phyloP scores from a whole-genome alignment of 257 asterid species.

The Fraxinus anomala region DNA sequence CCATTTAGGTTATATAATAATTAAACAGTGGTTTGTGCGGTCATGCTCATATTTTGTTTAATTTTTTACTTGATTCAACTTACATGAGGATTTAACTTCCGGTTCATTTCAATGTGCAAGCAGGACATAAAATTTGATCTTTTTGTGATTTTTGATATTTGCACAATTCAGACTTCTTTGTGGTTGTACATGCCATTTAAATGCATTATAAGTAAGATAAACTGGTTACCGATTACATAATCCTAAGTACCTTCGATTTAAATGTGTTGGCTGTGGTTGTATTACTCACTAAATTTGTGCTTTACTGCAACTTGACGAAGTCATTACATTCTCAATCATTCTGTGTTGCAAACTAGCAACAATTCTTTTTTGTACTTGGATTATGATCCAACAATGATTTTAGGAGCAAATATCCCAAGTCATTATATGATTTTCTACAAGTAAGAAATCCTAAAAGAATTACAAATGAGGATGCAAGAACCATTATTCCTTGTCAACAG shows the following conservation, averaged over 20 bases:
- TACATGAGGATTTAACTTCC: neutral
- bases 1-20: too few species aligned
- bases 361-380: neutral
- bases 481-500: neutral
- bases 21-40: too few species aligned
- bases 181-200: neutral
- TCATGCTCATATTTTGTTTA: neutral
- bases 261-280: neutral
- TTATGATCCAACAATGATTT: too few species aligned
- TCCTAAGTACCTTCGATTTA: neutral
- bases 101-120: neutral
- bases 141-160: neutral
- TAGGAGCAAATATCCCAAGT: too few species aligned
- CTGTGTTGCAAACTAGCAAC: neutral
- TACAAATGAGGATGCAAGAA: neutral
- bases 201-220: neutral
- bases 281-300: neutral
- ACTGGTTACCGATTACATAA: neutral
- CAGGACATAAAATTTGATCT: neutral
- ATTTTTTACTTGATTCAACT: neutral
- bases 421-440: too few species aligned
- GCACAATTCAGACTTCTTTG: neutral
- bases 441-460: constrained; percentile 5
- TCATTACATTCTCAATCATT: neutral
- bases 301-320: neutral